Conservation (phyloP, 2,329 filamentous ascomycete species). For the Colletotrichum neosansevieriae region DNA sequence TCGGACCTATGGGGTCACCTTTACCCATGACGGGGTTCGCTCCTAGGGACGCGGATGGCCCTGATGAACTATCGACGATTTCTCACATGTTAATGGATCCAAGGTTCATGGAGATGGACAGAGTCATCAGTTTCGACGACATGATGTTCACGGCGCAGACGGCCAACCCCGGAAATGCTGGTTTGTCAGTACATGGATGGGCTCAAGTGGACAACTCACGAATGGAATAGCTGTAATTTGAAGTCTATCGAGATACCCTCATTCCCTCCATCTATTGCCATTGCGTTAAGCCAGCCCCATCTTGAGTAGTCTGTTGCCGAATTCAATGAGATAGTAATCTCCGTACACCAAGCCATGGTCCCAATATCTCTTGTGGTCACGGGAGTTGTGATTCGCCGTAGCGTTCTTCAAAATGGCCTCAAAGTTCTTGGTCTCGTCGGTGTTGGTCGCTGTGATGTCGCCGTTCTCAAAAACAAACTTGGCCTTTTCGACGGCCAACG, state of each 20-base stretch:
- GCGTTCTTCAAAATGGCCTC: slow-evolving; percentile 50
- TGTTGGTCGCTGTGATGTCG: slow-evolving; percentile 13
- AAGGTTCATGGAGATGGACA: slow-evolving; percentile 49
- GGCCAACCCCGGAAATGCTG: background rate
- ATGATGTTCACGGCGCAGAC: slow-evolving; percentile 48
- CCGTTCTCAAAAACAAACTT: slow-evolving; percentile 11
- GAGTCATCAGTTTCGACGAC: slow-evolving; percentile 52
- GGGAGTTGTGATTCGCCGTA: slow-evolving; percentile 51
- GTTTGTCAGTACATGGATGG: slow-evolving; percentile 31
- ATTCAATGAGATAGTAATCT: slow-evolving; percentile 61
- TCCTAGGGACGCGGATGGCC: slow-evolving; percentile 26
- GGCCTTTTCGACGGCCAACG: slow-evolving; percentile 42
- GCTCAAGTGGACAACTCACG: slow-evolving; percentile 20
- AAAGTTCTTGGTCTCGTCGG: slow-evolving; percentile 42
- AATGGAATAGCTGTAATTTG: slow-evolving; percentile 12
- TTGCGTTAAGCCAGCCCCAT: slow-evolving; percentile 44
- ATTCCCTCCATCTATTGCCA: background rate
- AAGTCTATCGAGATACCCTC: slow-evolving; percentile 33
- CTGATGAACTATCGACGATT: slow-evolving; percentile 47
- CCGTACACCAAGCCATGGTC: slow-evolving; percentile 61
- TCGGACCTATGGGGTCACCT: slow-evolving; percentile 23
- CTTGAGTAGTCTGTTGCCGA: slow-evolving; percentile 57
- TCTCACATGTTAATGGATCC: slow-evolving; percentile 49
- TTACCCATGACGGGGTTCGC: slow-evolving; percentile 19
- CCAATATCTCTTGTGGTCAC: slow-evolving; percentile 48